Percentiles rank a stretch among this genome's conserved stretches.
Conservation (phyloP, 805 yeast genomes). For the Saturnispora besseyi region DNA sequence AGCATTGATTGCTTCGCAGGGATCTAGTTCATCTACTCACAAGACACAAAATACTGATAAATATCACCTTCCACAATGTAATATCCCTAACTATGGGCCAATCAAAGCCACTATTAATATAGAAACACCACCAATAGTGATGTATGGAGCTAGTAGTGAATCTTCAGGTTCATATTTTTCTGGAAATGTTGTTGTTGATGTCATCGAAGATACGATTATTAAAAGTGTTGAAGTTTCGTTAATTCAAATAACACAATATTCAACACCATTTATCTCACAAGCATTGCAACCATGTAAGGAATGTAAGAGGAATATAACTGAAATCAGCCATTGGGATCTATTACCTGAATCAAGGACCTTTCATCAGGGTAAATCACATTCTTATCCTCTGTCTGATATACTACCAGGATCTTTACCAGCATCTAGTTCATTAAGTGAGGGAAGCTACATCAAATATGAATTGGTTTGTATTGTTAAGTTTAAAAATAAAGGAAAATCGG, state of each 20-base stretch:
- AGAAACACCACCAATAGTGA: conserved; percentile 85
- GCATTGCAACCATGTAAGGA: conserved; percentile 45
- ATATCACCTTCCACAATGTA: conserved; percentile 22
- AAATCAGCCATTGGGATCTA: conserved; percentile 84
- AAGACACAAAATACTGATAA: conserved; percentile 11
- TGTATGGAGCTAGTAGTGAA: conserved; percentile 72
- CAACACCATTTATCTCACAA: conserved; percentile 55
- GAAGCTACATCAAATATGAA: conserved; percentile 59
- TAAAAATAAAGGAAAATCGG: conserved; percentile 20
- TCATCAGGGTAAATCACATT: conserved; percentile 56
- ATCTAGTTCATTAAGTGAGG: conserved; percentile 52
- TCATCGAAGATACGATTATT: conserved; percentile 42
- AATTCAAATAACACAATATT: conserved; percentile 60
- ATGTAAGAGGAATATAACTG: conserved; percentile 48
- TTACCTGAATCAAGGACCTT: conserved; percentile 50
- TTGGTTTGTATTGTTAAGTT: conserved; percentile 52
- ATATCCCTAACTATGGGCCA: conserved; percentile 20
- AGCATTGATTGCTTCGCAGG: not conserved
- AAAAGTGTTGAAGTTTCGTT: conserved; percentile 54
- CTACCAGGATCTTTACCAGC: conserved; percentile 87
- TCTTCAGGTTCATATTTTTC: conserved; percentile 80
- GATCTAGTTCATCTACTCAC: not conserved
- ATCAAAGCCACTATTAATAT: conserved; percentile 46
- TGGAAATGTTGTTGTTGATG: conserved; percentile 61
- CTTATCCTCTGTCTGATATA: conserved; percentile 85